Base-by-base conservation (phyloP, 1,284 basidiomycete genomes). In the Boletus sp. region DNA sequence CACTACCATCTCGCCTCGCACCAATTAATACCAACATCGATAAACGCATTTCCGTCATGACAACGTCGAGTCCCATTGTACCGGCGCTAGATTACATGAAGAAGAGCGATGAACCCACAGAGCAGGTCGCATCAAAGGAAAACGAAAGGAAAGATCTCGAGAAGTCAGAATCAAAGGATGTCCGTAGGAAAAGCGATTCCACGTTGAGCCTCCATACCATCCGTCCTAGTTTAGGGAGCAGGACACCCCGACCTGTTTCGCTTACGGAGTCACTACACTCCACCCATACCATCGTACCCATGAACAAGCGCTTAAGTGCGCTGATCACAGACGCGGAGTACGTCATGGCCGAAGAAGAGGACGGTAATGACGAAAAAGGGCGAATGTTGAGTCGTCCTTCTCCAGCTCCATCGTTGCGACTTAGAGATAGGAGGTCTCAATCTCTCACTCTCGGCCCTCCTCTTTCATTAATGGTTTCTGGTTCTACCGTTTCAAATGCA, bases 211-310 rank as follows among this genome's bases (percentile, higher is more conserved):
- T 83, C 59, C 75, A 77, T 52, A 88, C 85, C 26, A 77, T 85
- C 50, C 76, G 84, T 27, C 78, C 82, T 37, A 72, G 75, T 20
- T 53, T 71, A 17, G 73, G 72, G 29, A 71, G 68, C 49, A 74
- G 75, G 26, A 71, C 78, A 1, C 81, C 85, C 25, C 73, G 84
- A 14, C 84, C 86, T 5, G 82, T 84, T 22, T 88, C 86, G 8
- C 77, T 83, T 66, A 84, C 82, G 6, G 84, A 86, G 49, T 85
- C 83, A 0, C 68, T 86, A 46, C 82, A 84, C 44, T 87, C 84
- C 7, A 81, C 73, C 10, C 75, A 82, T 58, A 88, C 85, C 17
- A 69, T 88, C 46, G 78, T 84, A 3, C 73, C 82, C 9, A 69
- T 72, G 20, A 79, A 75, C 62, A 82, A 78, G 62, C 76, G 86